phyloP scores from a whole-genome alignment of 305 asterid species.

The Solanum aculeatissimum region DNA sequence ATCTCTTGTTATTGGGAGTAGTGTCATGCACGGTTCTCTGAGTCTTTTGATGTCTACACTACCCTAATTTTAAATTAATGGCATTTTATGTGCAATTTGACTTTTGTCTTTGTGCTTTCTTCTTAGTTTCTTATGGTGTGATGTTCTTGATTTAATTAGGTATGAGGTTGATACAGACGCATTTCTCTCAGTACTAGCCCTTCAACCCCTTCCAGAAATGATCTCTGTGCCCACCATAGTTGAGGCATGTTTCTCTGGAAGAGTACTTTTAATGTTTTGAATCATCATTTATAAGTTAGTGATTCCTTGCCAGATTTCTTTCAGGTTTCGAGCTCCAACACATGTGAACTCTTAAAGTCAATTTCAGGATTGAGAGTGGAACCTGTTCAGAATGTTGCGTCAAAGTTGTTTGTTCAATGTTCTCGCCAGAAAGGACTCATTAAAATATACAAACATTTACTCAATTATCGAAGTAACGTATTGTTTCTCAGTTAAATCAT shows the following conservation, averaged over 20 bases:
- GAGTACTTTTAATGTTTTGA: neutral
- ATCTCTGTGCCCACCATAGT: conserved; percentile 77
- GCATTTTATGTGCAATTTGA: neutral
- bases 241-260: conserved; percentile 44
- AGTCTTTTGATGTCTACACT: neutral
- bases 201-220: conserved; percentile 81
- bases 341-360: conserved; percentile 79
- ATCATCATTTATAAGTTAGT: neutral
- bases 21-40: neutral
- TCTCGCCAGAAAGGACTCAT: conserved; percentile 96
- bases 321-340: conserved; percentile 86
- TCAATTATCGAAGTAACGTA: conserved; percentile 76
- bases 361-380: conserved; percentile 86
- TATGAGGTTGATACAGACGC: conserved; percentile 97
- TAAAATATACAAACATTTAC: conserved; percentile 90
- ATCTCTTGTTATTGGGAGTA: neutral
- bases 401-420: conserved; percentile 96
- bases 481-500: neutral
- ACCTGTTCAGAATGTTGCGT: conserved; percentile 81
- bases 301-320: neutral
- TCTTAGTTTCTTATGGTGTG: neutral
- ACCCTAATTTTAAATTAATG: neutral
- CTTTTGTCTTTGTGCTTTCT: neutral
- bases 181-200: conserved; percentile 91
- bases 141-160: conserved; percentile 28